Conservation (phyloP, 352 stramenopile species). For the Pythium coloratum region DNA sequence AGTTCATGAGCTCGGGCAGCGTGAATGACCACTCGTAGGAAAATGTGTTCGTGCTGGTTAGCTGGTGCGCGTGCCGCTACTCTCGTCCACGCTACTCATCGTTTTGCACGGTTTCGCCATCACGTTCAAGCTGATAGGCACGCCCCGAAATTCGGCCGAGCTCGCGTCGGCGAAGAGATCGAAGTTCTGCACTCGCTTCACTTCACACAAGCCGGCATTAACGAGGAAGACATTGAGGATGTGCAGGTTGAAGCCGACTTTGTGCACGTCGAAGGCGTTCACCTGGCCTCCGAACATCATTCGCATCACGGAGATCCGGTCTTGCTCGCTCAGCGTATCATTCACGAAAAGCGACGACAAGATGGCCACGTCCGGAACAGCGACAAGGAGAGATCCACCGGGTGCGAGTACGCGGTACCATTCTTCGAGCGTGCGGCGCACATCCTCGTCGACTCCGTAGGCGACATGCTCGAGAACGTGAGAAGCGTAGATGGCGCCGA, state of each 20-base stretch:
- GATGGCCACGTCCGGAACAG: slow-evolving; percentile 63
- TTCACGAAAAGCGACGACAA: slow-evolving; percentile 64
- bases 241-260: slow-evolving; percentile 64
- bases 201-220: slow-evolving; percentile 57
- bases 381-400: slow-evolving; percentile 52
- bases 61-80: not conserved
- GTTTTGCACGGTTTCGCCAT: slow-evolving; percentile 40
- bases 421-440: slow-evolving; percentile 56
- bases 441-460: slow-evolving; percentile 50
- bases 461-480: slow-evolving; percentile 79
- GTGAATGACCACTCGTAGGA: slow-evolving; percentile 3
- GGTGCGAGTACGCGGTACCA: slow-evolving; percentile 71
- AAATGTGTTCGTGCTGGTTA: not conserved
- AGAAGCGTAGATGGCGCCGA: slow-evolving; percentile 65
- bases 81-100: not conserved
- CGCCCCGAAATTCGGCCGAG: slow-evolving; percentile 36
- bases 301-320: slow-evolving; percentile 65
- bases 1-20: slow-evolving; percentile 58
- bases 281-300: slow-evolving; percentile 76
- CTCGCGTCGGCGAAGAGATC: slow-evolving; percentile 62
- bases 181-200: slow-evolving; percentile 49
- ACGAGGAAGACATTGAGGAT: slow-evolving; percentile 50
- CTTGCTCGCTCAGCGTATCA: slow-evolving; percentile 45
- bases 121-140: slow-evolving; percentile 68
- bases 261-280: slow-evolving; percentile 74